Percentiles rank a stretch among this genome's conserved stretches.
phyloP scores from a whole-genome alignment of 1,139 yeast species.

The Yamadazyma atlantica region DNA sequence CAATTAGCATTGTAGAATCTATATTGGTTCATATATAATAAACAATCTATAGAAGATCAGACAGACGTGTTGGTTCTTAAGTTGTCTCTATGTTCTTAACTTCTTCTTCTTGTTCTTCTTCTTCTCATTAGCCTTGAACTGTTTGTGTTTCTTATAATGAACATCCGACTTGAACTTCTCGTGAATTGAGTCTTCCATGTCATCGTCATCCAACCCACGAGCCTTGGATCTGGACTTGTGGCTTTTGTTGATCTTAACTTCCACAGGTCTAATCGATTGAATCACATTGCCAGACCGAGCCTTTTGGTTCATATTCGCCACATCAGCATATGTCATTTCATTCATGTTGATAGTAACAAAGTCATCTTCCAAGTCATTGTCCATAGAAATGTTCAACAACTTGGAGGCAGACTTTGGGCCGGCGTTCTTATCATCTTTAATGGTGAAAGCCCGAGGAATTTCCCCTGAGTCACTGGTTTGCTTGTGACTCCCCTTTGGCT shows the following conservation, averaged over 20 bases:
- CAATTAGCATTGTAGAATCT: too few species aligned
- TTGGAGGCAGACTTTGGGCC: conserved; percentile 6
- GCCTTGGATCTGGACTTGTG: conserved; percentile 4
- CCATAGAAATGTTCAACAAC: conserved; percentile 38
- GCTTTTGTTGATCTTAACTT: conserved; percentile 8
- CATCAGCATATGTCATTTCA: conserved; percentile 47
- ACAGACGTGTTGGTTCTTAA: too few species aligned
- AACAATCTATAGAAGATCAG: too few species aligned
- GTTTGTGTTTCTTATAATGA: conserved; percentile 20
- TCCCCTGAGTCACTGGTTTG: conserved; percentile 12
- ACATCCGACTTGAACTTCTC: conserved; percentile 20
- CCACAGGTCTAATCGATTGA: conserved; percentile 6
- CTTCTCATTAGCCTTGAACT: conserved; percentile 16
- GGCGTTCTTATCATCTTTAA: conserved; percentile 23
- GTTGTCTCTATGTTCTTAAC: too few species aligned
- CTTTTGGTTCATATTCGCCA: conserved; percentile 26
- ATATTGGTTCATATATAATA: too few species aligned
- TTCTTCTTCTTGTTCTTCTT: conserved; percentile 7
- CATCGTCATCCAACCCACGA: conserved; percentile 6
- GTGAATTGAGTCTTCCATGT: conserved; percentile 11
- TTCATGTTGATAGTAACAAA: conserved; percentile 39
- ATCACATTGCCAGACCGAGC: conserved; percentile 9
- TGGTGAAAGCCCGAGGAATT: conserved; percentile 29
- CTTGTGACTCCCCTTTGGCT: conserved; percentile 4
- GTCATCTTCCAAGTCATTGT: conserved; percentile 28